Percentiles rank a stretch among this genome's conserved stretches.
phyloP scores from a whole-genome alignment of 768 basidiomycete species.

The Termitomyces sp. region DNA sequence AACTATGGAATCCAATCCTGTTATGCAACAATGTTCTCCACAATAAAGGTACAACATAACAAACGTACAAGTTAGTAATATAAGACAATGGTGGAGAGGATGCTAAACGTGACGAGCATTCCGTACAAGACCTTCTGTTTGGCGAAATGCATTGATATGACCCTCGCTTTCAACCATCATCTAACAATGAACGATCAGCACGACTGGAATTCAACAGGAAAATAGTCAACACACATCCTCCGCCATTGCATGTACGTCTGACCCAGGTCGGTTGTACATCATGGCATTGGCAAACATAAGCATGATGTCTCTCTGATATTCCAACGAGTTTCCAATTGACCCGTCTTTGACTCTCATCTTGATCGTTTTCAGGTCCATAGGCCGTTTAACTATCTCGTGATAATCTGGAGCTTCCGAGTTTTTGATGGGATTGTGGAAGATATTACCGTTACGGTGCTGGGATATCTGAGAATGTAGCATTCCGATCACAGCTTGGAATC shows the following conservation, averaged over 20 bases:
- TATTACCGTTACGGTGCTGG: slow-evolving; percentile 81
- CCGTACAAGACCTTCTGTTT: slow-evolving; percentile 68
- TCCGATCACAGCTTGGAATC: slow-evolving; percentile 76
- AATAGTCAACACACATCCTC: slow-evolving; percentile 64
- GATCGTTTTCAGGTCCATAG: slow-evolving; percentile 94
- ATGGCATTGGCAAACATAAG: slow-evolving; percentile 97
- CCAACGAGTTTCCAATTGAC: slow-evolving; percentile 69
- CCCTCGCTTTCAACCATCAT: slow-evolving; percentile 74
- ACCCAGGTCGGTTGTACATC: slow-evolving; percentile 90
- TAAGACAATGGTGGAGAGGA: neutral
- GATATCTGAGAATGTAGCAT: slow-evolving; percentile 81
- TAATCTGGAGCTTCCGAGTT: slow-evolving; percentile 88
- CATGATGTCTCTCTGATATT: slow-evolving; percentile 86
- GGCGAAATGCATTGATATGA: slow-evolving; percentile 63
- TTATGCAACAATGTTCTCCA: neutral
- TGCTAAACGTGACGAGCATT: slow-evolving; percentile 28
- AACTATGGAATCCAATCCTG: neutral
- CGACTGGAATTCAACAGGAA: neutral
- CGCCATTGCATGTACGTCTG: slow-evolving; percentile 86
- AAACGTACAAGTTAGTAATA: neutral
- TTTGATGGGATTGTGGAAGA: slow-evolving; percentile 90
- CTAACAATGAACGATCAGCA: slow-evolving; percentile 24
- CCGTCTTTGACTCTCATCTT: slow-evolving; percentile 84
- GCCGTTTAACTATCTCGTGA: slow-evolving; percentile 86
- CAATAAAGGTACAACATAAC: neutral